phyloP scores from a whole-genome alignment of 2,329 filamentous ascomycete genomes.

The Bipolaris bicolor region DNA sequence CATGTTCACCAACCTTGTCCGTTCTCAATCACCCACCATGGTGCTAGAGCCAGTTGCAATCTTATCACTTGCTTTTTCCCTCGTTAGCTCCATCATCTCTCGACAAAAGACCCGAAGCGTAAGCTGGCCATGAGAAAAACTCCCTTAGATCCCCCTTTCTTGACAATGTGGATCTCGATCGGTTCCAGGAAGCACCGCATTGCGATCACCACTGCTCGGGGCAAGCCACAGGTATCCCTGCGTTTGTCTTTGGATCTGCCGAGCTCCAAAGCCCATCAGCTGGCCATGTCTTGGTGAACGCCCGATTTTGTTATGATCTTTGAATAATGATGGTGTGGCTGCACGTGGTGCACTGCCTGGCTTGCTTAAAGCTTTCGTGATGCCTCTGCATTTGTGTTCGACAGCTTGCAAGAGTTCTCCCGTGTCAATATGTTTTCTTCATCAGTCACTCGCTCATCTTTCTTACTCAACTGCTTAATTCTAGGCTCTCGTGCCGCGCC shows the following conservation, averaged over 20 bases:
- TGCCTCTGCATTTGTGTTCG: not conserved
- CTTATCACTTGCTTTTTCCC: conserved; percentile 13
- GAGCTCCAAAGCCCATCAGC: conserved; percentile 2
- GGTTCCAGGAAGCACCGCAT: conserved; percentile 7
- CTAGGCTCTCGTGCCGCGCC: conserved; percentile 7
- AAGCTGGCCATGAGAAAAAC: conserved; percentile 2
- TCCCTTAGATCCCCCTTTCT: conserved; percentile 4
- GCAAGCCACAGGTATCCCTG: conserved; percentile 9
- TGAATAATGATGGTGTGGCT: conserved; percentile 3
- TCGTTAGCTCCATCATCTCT: conserved; percentile 4
- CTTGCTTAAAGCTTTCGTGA: conserved; percentile 6
- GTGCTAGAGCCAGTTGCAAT: not conserved
- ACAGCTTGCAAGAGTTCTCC: not conserved
- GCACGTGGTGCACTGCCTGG: not conserved
- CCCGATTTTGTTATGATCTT: conserved; percentile 2
- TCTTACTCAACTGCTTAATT: conserved; percentile 7
- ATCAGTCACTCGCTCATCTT: conserved; percentile 9
- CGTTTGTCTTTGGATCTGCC: conserved; percentile 9
- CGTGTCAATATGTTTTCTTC: conserved; percentile 15
- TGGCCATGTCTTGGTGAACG: conserved; percentile 11
- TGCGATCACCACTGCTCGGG: conserved; percentile 4
- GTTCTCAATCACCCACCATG: not conserved
- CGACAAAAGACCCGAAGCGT: conserved; percentile 2
- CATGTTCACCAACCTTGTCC: not conserved
- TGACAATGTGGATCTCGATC: conserved; percentile 5